These are phyloP conservation scores for Onygena corvina DNA, from an alignment of 2,329 filamentous ascomycete genomes.

Conservation along the genomic window DNA sequence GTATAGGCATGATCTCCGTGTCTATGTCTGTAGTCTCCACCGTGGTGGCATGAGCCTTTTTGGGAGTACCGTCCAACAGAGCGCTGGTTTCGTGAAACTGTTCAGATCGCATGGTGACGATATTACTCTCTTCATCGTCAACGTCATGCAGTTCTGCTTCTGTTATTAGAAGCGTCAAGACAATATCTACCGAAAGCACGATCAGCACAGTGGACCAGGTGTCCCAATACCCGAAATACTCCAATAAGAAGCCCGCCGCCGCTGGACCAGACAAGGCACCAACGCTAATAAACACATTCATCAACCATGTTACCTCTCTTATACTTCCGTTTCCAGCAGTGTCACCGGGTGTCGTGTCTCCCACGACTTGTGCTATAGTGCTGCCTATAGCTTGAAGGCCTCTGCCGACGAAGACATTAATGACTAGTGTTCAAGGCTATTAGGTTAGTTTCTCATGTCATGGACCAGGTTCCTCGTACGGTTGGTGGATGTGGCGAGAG, in stretches of 20 bases:
- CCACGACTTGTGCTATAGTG: not conserved
- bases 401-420: not conserved
- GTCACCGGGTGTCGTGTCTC: not conserved
- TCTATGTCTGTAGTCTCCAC: not conserved
- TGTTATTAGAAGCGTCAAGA: not conserved
- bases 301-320: not conserved
- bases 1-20: not conserved
- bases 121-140: not conserved
- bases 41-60: not conserved
- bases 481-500: constrained; percentile 3
- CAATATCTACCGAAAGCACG: not conserved
- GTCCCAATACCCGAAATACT: not conserved
- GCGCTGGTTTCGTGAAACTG: not conserved
- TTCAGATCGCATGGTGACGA: not conserved
- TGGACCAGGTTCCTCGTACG: not conserved
- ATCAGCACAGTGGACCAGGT: not conserved
- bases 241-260: not conserved
- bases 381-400: not conserved
- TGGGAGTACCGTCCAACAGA: not conserved
- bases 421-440: not conserved
- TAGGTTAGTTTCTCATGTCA: not conserved
- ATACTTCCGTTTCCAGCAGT: not conserved
- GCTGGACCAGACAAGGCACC: constrained; percentile 1
- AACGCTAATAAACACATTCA: not conserved
- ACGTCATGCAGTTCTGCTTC: not conserved